phyloP scores from a whole-genome alignment of 306 rosid species.

The Quercus berberidifolia region DNA sequence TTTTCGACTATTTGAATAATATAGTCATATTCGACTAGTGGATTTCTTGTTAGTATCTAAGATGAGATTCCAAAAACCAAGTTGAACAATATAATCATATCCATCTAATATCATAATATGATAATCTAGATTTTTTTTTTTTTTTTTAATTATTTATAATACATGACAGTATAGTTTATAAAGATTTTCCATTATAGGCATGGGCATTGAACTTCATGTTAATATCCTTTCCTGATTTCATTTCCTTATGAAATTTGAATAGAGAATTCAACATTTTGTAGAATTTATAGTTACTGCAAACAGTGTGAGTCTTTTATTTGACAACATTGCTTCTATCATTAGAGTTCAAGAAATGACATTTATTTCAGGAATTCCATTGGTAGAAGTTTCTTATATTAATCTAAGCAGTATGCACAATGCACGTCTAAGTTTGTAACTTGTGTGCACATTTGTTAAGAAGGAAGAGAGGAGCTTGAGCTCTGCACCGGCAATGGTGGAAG shows the following conservation, averaged over 20 bases:
- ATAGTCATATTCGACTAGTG: too few relatives aligned
- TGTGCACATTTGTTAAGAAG: constrained; percentile 2
- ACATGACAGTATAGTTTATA: neutral
- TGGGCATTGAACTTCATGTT: neutral
- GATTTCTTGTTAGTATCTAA: neutral
- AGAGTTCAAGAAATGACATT: neutral
- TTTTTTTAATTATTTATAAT: too few relatives aligned
- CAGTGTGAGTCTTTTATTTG: neutral
- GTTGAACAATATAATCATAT: neutral
- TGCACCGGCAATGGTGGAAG: constrained; percentile 63
- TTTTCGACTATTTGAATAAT: too few relatives aligned
- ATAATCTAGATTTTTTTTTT: neutral
- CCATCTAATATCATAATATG: neutral
- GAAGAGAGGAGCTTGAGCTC: constrained; percentile 26
- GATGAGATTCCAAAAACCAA: neutral
- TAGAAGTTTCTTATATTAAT: neutral
- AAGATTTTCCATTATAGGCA: neutral
- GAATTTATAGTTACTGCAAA: neutral
- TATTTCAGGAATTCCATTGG: neutral
- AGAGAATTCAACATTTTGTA: neutral
- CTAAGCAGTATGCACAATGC: neutral
- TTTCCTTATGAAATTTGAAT: neutral
- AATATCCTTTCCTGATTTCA: neutral
- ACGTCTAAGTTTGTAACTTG: neutral
- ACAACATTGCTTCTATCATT: neutral